Percentiles rank a stretch among this genome's conserved stretches.
Conservation (phyloP, 2,329 filamentous ascomycete genomes). For the Teratosphaeria viscida region DNA sequence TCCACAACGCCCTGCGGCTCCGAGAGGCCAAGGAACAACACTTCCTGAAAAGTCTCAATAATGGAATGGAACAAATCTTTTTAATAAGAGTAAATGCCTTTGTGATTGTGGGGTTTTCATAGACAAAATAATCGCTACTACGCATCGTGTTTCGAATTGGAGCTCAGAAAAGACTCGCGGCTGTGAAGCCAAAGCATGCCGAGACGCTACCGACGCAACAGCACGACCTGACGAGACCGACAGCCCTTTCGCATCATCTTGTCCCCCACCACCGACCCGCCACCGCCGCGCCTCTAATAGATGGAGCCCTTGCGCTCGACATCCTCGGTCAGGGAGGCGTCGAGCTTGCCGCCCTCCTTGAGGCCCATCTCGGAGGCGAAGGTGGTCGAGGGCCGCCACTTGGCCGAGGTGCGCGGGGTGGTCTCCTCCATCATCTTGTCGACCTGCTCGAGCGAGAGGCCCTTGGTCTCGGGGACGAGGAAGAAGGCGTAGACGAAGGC, state of each 20-base stretch:
- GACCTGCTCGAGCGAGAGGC: constrained; percentile 67
- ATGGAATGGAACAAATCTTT: no score
- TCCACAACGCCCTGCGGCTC: no score
- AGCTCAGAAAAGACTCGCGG: no score
- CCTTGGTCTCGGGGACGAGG: constrained; percentile 48
- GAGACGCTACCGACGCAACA: background rate
- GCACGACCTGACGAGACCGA: background rate
- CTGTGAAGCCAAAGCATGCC: background rate
- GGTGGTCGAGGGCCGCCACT: constrained; percentile 42
- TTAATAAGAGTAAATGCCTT: no score
- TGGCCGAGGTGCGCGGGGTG: constrained; percentile 62
- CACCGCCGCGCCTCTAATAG: constrained; percentile 12
- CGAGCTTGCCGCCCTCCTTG: constrained; percentile 22
- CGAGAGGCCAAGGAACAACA: no score
- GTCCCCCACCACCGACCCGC: background rate
- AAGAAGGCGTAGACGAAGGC: constrained; percentile 60
- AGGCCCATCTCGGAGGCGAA: constrained; percentile 25
- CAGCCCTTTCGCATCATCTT: background rate
- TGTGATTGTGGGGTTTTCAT: background rate
- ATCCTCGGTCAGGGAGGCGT: constrained; percentile 17
- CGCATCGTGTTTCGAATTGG: background rate
- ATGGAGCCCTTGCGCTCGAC: constrained; percentile 27
- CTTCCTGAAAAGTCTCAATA: no score
- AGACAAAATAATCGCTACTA: background rate
- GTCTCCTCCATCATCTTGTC: constrained; percentile 85